These are phyloP conservation scores for Pyricularia grisea DNA, from an alignment of 2,329 filamentous ascomycete genomes.

Conservation along the genomic window DNA sequence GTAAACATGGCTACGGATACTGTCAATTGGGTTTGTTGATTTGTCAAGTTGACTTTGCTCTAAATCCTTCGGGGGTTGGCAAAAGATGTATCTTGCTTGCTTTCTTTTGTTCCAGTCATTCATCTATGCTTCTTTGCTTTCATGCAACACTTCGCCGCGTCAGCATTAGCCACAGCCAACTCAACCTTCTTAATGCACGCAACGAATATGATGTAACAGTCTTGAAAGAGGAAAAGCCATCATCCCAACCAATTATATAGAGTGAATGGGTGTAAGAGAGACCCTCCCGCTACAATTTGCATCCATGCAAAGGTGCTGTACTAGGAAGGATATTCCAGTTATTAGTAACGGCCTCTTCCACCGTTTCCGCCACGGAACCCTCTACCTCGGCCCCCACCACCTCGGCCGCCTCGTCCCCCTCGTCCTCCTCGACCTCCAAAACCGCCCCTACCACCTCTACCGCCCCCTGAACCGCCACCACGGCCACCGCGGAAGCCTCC, in stretches of 20 bases:
- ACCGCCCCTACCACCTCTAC: constrained; percentile 24
- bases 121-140: neutral
- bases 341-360: constrained; percentile 5
- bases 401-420: constrained; percentile 23
- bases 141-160: neutral
- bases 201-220: neutral
- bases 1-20: neutral
- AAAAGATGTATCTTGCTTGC: neutral
- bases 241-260: neutral
- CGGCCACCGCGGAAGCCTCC: constrained; percentile 16
- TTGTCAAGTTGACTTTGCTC: neutral
- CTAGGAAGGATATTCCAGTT: neutral
- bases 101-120: neutral
- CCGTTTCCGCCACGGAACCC: constrained; percentile 9
- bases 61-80: neutral
- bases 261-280: neutral
- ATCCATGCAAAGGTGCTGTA: neutral
- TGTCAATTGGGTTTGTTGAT: neutral
- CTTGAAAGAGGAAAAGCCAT: neutral
- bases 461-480: constrained; percentile 19
- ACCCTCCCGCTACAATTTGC: neutral
- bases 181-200: neutral
- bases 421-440: constrained; percentile 27
- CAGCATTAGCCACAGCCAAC: neutral
- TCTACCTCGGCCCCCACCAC: constrained; percentile 17